These are phyloP conservation scores for Dissophora globulifera DNA, from an alignment of 192 early-diverging fungal species.

Conservation along the genomic window DNA sequence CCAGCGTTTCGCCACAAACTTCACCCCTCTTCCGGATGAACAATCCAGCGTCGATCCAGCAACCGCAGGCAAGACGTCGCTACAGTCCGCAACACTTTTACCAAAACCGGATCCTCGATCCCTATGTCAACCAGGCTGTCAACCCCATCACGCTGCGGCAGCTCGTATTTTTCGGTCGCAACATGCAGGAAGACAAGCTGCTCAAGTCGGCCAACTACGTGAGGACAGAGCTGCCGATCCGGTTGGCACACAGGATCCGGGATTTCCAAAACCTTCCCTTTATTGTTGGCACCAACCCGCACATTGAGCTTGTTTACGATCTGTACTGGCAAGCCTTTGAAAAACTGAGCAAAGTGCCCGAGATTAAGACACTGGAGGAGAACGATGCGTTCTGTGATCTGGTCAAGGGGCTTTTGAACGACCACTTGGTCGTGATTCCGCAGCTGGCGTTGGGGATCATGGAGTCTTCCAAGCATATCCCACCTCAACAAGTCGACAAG, in stretches of 20 bases:
- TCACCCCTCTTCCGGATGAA: conserved; percentile 35
- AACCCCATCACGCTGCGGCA: conserved; percentile 90
- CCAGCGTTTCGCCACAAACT: conserved; percentile 10
- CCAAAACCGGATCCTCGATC: conserved; percentile 89
- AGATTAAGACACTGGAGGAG: conserved; percentile 82
- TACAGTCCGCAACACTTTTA: conserved; percentile 80
- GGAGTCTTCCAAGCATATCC: conserved; percentile 81
- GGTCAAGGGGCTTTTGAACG: conserved; percentile 76
- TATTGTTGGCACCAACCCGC: conserved; percentile 92
- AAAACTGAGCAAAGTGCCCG: conserved; percentile 72
- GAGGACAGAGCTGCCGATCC: conserved; percentile 85
- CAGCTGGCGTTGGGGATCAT: conserved; percentile 88
- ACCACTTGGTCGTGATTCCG: conserved; percentile 88
- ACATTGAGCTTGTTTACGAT: conserved; percentile 85
- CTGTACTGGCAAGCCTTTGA: conserved; percentile 97
- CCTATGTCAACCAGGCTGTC: conserved; percentile 80
- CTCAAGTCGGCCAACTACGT: conserved; percentile 92
- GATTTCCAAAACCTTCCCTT: conserved; percentile 94
- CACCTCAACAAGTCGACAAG: conserved; percentile 70
- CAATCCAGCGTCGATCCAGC: conserved; percentile 25
- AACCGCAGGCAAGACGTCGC: conserved; percentile 14
- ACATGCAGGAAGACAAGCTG: conserved; percentile 85
- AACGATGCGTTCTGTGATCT: conserved; percentile 85
- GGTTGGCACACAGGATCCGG: conserved; percentile 92
- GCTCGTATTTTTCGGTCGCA: conserved; percentile 89